Percentiles rank a stretch among this genome's conserved stretches.
Evolutionary conservation across 2,329 filamentous ascomycete species (phyloP).

Genomic region (Elsinoe arachidis): DNA sequence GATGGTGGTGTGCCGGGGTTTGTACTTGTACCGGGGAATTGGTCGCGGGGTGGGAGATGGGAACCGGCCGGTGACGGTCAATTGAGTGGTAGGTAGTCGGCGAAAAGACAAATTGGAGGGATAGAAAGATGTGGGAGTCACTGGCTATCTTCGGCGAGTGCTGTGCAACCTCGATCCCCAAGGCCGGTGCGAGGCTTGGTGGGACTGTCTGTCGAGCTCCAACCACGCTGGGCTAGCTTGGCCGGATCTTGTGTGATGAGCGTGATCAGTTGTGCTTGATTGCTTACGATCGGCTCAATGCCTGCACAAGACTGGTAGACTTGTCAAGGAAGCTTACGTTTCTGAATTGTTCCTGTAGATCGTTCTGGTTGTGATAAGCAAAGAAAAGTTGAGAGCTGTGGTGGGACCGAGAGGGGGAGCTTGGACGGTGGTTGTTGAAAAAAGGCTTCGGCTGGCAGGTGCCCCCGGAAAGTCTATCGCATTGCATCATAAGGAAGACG

Average conservation of each 20-base stretch:
- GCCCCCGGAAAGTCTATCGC: not conserved
- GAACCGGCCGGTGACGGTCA: not conserved
- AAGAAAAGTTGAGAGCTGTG: slow-evolving; percentile 4
- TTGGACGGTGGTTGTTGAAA: slow-evolving; percentile 9
- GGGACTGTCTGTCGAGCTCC: slow-evolving; percentile 6
- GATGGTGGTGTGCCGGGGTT: not conserved
- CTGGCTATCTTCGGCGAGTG: not conserved
- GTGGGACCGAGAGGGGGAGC: not conserved
- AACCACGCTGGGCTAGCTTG: slow-evolving; percentile 6
- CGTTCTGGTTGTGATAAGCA: not conserved
- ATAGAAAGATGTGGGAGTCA: not conserved
- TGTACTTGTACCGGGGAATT: not conserved
- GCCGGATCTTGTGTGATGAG: slow-evolving; percentile 1
- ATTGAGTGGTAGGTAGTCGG: not conserved
- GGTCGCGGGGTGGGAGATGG: not conserved
- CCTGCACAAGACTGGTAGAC: not conserved
- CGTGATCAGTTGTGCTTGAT: not conserved
- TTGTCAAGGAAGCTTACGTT: not conserved
- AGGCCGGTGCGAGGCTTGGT: not conserved
- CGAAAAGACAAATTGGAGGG: not conserved
- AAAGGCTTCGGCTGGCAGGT: not conserved
- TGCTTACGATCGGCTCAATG: not conserved
- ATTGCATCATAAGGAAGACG: not conserved
- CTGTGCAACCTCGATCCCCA: slow-evolving; percentile 1
- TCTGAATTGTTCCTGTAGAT: not conserved